A percentile compares a stretch with the other conserved stretches of the same genome.
These are phyloP conservation scores for Gamarada debralockiae DNA, from an alignment of 495 filamentous ascomycete species.

Conservation along the genomic window DNA sequence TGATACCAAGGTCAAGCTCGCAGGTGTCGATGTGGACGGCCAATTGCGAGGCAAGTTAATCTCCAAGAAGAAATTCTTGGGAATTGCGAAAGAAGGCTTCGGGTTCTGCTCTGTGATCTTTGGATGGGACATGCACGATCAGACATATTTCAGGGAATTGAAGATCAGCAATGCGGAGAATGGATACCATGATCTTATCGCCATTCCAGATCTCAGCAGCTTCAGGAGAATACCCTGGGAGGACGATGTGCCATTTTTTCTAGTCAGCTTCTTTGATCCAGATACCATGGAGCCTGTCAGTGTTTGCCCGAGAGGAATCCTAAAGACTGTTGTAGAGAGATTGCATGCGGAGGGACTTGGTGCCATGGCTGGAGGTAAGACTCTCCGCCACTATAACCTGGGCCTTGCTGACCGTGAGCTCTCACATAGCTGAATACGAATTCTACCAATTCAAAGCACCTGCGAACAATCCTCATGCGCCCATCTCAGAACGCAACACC, in stretches of 20 bases:
- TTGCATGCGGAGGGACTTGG: slow-evolving; percentile 59
- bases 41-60: slow-evolving; percentile 89
- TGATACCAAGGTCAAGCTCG: slow-evolving; percentile 88
- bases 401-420: slow-evolving; percentile 2
- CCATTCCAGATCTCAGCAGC: slow-evolving; percentile 72
- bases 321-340: slow-evolving; percentile 66
- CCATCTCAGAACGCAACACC: slow-evolving; percentile 37
- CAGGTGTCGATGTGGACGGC: slow-evolving; percentile 89
- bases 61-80: slow-evolving; percentile 93
- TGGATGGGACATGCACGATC: slow-evolving; percentile 98
- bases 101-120: slow-evolving; percentile 97
- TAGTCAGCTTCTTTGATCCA: slow-evolving; percentile 82
- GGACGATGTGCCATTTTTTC: slow-evolving; percentile 85
- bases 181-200: slow-evolving; percentile 87
- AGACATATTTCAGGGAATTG: slow-evolving; percentile 80
- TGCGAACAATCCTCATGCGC: slow-evolving; percentile 40
- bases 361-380: slow-evolving; percentile 90
- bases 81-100: slow-evolving; percentile 77
- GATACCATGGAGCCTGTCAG: slow-evolving; percentile 65
- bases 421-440: slow-evolving; percentile 81
- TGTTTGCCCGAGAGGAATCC: slow-evolving; percentile 76
- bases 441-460: slow-evolving; percentile 92
- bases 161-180: slow-evolving; percentile 89
- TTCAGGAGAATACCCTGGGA: slow-evolving; percentile 96
- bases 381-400: background rate